A percentile compares a stretch with the other conserved stretches of the same genome.
These are phyloP conservation scores for Pochonia chlamydosporia DNA, from an alignment of 2,329 filamentous ascomycete species.

Conservation along the genomic window DNA sequence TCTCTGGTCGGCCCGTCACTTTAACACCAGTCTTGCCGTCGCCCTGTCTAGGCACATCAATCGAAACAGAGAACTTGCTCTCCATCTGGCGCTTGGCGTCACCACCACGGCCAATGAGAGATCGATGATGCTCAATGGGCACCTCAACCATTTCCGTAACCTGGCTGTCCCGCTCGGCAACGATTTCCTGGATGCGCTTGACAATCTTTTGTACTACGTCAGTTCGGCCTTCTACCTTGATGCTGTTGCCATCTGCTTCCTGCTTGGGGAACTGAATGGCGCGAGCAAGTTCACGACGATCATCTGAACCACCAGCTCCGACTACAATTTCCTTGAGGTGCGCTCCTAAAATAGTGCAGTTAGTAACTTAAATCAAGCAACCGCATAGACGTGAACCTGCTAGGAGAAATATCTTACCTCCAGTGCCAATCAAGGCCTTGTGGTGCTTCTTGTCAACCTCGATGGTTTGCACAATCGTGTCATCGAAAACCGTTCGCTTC, in stretches of 20 bases:
- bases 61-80: conserved; percentile 74
- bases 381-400: neutral
- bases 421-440: conserved; percentile 78
- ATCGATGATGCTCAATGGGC: conserved; percentile 81
- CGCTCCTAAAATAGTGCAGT: conserved; percentile 48
- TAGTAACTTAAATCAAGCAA: neutral
- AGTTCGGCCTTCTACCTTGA: conserved; percentile 81
- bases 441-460: conserved; percentile 95
- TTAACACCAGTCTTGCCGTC: conserved; percentile 80
- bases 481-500: conserved; percentile 80
- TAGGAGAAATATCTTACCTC: conserved; percentile 56
- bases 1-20: conserved; percentile 69
- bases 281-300: conserved; percentile 75
- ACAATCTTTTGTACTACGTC: conserved; percentile 86
- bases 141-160: conserved; percentile 74
- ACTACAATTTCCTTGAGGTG: conserved; percentile 83
- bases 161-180: conserved; percentile 78
- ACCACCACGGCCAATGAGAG: conserved; percentile 87
- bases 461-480: conserved; percentile 77
- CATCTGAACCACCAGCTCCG: conserved; percentile 83
- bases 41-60: conserved; percentile 89
- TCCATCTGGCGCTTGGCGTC: conserved; percentile 82
- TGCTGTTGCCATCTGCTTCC: conserved; percentile 73
- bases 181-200: conserved; percentile 72
- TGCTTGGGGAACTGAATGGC: conserved; percentile 93